Evolutionary conservation across 768 basidiomycete species (phyloP).

Genomic region (Boletus reticulatus): DNA sequence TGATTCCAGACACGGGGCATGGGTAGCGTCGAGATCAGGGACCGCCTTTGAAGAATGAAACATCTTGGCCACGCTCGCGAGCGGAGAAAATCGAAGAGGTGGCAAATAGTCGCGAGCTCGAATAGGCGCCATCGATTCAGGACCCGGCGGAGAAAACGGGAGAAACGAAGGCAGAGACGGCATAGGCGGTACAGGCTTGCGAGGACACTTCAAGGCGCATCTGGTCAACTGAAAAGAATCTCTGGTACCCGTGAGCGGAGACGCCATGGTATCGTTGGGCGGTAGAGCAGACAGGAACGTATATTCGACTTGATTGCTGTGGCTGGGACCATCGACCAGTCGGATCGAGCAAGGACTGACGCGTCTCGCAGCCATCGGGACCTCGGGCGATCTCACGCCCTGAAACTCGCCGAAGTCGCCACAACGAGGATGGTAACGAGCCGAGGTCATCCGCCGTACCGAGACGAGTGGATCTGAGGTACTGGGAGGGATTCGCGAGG

Average conservation of each 20-base stretch:
- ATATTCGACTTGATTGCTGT: conserved; percentile 16
- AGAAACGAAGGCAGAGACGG: conserved; percentile 20
- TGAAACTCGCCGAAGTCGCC: conserved; percentile 8
- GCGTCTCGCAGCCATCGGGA: conserved; percentile 1
- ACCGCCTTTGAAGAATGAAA: not conserved
- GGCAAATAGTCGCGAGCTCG: conserved; percentile 11
- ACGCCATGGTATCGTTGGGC: conserved; percentile 9
- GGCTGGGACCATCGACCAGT: conserved; percentile 16
- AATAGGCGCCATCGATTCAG: not conserved
- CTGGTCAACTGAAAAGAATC: conserved; percentile 31
- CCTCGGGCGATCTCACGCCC: not conserved
- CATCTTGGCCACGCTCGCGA: conserved; percentile 4
- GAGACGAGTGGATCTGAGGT: not conserved
- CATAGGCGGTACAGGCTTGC: conserved; percentile 19
- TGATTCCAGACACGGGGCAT: not conserved
- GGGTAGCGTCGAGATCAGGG: too few species aligned
- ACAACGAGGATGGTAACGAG: not conserved
- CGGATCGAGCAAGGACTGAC: conserved; percentile 25
- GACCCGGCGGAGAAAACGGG: conserved; percentile 4
- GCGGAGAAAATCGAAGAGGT: conserved; percentile 20
- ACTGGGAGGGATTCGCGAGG: not conserved
- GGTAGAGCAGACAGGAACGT: conserved; percentile 26
- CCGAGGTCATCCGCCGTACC: not conserved
- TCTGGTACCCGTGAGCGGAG: conserved; percentile 23
- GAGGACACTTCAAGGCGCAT: conserved; percentile 7